Conservation (phyloP, 495 filamentous ascomycete species). For the Lindgomyces ingoldianus region DNA sequence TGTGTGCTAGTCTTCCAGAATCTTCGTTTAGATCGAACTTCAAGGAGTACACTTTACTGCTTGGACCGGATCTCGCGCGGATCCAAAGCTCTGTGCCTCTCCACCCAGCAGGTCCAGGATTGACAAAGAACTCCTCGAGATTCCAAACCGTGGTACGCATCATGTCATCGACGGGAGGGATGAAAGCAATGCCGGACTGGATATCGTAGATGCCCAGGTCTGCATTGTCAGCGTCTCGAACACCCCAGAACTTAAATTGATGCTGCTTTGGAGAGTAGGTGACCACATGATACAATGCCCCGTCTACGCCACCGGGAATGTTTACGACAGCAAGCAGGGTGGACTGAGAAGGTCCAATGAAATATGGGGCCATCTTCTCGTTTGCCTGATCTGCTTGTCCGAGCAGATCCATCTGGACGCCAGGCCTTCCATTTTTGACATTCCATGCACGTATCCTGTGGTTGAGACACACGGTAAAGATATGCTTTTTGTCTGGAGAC, state of each 20-base stretch:
- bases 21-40: constrained; percentile 46
- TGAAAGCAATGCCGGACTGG: constrained; percentile 60
- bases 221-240: constrained; percentile 63
- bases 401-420: constrained; percentile 71
- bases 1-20: constrained; percentile 44
- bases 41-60: constrained; percentile 65
- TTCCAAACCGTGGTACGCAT: constrained; percentile 61
- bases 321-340: constrained; percentile 74
- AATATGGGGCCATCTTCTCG: constrained; percentile 64
- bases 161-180: constrained; percentile 66
- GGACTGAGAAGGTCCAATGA: constrained; percentile 73
- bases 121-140: constrained; percentile 86
- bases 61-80: constrained; percentile 77
- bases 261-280: constrained; percentile 85
- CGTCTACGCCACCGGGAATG: constrained; percentile 53
- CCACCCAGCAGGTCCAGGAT: constrained; percentile 50
- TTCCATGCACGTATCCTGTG: constrained; percentile 89
- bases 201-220: constrained; percentile 68
- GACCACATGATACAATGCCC: constrained; percentile 68
- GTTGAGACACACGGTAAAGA: constrained; percentile 84
- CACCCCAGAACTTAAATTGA: constrained; percentile 94
- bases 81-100: constrained; percentile 74
- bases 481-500: constrained; percentile 65
- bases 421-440: constrained; percentile 67
- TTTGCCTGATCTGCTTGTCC: constrained; percentile 52